These are phyloP conservation scores for Fusarium vanettenii DNA, from an alignment of 2,329 filamentous ascomycete genomes.

Conservation along the genomic window DNA sequence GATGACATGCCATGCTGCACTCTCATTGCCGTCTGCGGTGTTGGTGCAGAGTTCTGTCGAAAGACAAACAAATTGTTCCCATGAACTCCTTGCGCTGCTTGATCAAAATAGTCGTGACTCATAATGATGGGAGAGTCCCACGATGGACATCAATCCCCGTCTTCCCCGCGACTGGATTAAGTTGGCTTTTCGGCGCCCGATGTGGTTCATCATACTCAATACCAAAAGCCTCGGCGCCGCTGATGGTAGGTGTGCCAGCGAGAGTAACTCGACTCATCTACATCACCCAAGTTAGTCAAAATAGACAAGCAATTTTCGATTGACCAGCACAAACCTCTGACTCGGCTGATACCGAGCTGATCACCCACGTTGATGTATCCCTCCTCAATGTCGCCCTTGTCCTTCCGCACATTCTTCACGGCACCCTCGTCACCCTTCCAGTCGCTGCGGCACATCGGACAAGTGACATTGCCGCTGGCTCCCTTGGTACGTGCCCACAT, in stretches of 20 bases:
- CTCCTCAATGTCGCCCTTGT: conserved; percentile 55
- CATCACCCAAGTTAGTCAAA: conserved; percentile 12
- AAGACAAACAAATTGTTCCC: not conserved
- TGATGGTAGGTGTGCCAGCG: conserved; percentile 17
- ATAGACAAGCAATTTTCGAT: not conserved
- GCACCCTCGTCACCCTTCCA: conserved; percentile 62
- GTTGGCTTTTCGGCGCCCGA: no score
- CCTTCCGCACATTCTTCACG: conserved; percentile 57
- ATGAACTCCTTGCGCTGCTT: not conserved
- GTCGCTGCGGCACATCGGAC: conserved; percentile 69
- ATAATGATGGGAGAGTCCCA: not conserved
- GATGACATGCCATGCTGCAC: not conserved
- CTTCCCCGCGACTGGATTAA: not conserved
- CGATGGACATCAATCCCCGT: not conserved
- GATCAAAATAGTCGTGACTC: not conserved
- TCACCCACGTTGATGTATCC: conserved; percentile 72
- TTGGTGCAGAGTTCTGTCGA: not conserved
- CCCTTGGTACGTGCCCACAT: conserved; percentile 64
- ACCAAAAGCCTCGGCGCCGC: not conserved
- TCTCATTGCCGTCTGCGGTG: not conserved
- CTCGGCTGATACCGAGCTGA: conserved; percentile 67
- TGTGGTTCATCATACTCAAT: not conserved
- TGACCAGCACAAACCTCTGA: conserved; percentile 56
- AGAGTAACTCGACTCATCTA: conserved; percentile 26
- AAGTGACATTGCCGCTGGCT: conserved; percentile 57